These are phyloP conservation scores for Cornus kousa DNA, from an alignment of 148 eudicot genomes.

Conservation along the genomic window DNA sequence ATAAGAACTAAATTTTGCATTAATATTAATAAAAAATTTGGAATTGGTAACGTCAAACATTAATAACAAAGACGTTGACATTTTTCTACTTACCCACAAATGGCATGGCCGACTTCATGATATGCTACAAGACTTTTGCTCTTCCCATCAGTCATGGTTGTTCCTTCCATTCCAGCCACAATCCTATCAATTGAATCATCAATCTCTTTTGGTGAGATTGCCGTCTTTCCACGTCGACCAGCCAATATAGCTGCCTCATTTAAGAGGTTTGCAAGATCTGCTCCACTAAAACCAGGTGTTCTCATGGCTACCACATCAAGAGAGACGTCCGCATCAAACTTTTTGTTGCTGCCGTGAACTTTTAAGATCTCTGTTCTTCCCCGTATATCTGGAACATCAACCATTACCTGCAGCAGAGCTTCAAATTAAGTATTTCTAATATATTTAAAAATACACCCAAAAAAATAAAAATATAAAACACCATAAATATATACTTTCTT, in stretches of 20 bases:
- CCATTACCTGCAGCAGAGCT: slow-evolving; percentile 61
- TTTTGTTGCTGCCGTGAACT: slow-evolving; percentile 90
- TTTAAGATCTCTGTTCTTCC: slow-evolving; percentile 97
- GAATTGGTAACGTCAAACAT: neutral
- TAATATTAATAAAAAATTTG: no score
- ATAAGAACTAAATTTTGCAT: neutral
- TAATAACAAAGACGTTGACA: neutral
- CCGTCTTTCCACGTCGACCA: slow-evolving; percentile 91
- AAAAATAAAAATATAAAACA: no score
- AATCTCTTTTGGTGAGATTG: slow-evolving; percentile 81
- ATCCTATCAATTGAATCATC: slow-evolving; percentile 99
- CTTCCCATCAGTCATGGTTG: slow-evolving; percentile 97
- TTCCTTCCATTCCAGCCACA: slow-evolving; percentile 99
- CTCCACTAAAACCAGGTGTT: slow-evolving; percentile 99
- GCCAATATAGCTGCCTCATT: slow-evolving; percentile 99
- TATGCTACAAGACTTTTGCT: slow-evolving; percentile 99
- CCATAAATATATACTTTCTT: slow-evolving; percentile 6
- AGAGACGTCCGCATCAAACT: slow-evolving; percentile 86
- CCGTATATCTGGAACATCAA: slow-evolving; percentile 92
- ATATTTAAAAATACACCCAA: neutral
- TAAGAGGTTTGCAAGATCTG: slow-evolving; percentile 92
- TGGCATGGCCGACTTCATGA: slow-evolving; percentile 99
- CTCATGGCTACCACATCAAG: slow-evolving; percentile 99
- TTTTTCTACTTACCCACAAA: slow-evolving; percentile 79
- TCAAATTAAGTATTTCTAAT: slow-evolving; percentile 12